Evolutionary conservation across 371 early-diverging fungal genomes (phyloP).

Genomic region (Encephalitozoon cuniculi): DNA sequence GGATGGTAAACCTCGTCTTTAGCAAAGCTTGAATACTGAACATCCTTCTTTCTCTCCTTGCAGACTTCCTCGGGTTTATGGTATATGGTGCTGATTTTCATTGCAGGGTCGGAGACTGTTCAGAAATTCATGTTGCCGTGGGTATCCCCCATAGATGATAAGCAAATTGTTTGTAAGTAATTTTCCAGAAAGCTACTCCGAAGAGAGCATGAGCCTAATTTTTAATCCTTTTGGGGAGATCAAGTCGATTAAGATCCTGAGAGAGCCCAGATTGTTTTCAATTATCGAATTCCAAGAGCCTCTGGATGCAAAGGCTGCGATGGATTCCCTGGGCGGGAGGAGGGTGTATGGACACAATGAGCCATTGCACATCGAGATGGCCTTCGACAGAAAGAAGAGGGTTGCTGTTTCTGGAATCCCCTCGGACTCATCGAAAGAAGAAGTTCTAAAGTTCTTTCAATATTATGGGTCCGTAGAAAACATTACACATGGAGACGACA

Average conservation of each 20-base stretch:
- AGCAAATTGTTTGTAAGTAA: constrained; percentile 43
- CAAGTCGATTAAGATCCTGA: background rate
- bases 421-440: background rate
- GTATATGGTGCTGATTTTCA: constrained; percentile 77
- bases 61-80: constrained; percentile 64
- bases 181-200: constrained; percentile 20
- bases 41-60: constrained; percentile 74
- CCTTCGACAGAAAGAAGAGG: constrained; percentile 22
- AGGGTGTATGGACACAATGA: background rate
- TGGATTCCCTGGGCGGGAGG: constrained; percentile 4
- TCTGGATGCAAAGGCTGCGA: background rate
- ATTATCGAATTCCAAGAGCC: background rate
- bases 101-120: background rate
- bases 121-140: background rate
- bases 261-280: background rate
- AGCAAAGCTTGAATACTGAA: constrained; percentile 76
- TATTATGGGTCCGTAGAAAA: constrained; percentile 22
- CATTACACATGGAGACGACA: background rate
- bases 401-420: constrained; percentile 17
- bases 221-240: constrained; percentile 21
- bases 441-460: constrained; percentile 6
- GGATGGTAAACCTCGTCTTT: constrained; percentile 81
- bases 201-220: constrained; percentile 10
- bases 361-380: constrained; percentile 1
- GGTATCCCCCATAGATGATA: background rate